Evolutionary conservation across 2,329 filamentous ascomycete species (phyloP).

Genomic region (Aspergillus bombycis): DNA sequence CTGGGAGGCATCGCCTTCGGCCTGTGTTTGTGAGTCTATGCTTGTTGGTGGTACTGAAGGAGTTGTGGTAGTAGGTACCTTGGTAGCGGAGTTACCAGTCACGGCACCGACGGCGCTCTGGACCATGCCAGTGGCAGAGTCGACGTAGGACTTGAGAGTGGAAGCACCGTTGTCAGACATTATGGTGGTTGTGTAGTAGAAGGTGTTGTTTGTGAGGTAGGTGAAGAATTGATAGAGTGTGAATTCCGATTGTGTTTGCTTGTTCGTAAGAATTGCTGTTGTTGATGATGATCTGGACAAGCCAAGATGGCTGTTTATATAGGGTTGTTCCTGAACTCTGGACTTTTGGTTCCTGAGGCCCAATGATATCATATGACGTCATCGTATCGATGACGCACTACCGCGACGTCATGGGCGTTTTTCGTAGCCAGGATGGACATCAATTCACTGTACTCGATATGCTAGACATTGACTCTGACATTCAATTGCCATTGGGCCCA

Average conservation of each 20-base stretch:
- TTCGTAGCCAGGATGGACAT: not conserved
- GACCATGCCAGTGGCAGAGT: slow-evolving; percentile 71
- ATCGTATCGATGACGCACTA: not conserved
- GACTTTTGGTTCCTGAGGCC: not conserved
- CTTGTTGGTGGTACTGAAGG: not conserved
- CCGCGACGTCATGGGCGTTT: not conserved
- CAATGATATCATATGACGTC: slow-evolving; percentile 6
- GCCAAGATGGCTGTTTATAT: not conserved
- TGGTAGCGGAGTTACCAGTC: slow-evolving; percentile 71
- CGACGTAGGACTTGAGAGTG: slow-evolving; percentile 76
- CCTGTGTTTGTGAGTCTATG: slow-evolving; percentile 57
- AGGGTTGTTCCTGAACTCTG: not conserved
- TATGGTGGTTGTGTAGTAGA: not conserved
- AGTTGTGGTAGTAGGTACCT: slow-evolving; percentile 47
- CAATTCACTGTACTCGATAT: not conserved
- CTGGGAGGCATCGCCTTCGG: slow-evolving; percentile 67
- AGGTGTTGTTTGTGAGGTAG: not conserved
- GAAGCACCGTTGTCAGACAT: slow-evolving; percentile 55
- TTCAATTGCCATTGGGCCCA: not conserved
- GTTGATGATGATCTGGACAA: not conserved
- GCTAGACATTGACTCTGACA: too few relatives aligned
- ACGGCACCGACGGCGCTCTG: slow-evolving; percentile 73
- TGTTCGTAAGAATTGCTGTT: not conserved
- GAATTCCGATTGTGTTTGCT: too few relatives aligned
- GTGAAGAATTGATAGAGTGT: too few relatives aligned